Conservation (phyloP, 768 basidiomycete genomes). For the Suillus americanus region DNA sequence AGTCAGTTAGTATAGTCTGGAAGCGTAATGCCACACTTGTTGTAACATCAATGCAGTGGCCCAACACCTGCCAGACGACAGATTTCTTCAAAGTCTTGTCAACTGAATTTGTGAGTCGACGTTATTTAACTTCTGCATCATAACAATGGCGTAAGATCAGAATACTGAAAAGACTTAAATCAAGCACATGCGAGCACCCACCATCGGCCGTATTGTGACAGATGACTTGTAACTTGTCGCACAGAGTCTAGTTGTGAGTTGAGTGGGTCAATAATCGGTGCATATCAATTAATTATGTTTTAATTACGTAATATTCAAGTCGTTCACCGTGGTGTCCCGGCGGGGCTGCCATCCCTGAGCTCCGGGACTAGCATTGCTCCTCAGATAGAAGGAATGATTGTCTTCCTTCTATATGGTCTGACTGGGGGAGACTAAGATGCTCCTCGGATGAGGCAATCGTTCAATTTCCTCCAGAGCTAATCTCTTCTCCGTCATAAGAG, state of each 20-base stretch:
- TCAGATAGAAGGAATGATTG: no score
- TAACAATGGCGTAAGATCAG: background rate
- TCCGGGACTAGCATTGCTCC: no score
- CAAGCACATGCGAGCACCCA: background rate
- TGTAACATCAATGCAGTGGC: background rate
- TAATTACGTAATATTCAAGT: no score
- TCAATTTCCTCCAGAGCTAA: slow-evolving; percentile 72
- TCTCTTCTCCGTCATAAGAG: slow-evolving; percentile 66
- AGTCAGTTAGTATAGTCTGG: background rate
- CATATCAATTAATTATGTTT: no score
- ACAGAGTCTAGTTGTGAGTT: no score
- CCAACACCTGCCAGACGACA: background rate
- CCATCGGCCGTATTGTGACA: background rate
- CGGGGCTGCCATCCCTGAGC: no score
- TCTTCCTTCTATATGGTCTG: no score
- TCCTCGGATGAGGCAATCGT: slow-evolving; percentile 87
- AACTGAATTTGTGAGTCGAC: background rate
- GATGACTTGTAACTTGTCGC: no score
- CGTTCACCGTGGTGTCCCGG: no score
- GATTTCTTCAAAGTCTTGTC: background rate
- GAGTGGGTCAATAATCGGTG: no score
- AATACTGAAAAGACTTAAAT: background rate
- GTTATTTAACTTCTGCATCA: background rate
- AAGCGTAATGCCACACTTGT: no score
- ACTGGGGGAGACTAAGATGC: slow-evolving; percentile 46